These are phyloP conservation scores for Pelargonium fulgidum DNA, from an alignment of 441 rosid species.

Conservation along the genomic window DNA sequence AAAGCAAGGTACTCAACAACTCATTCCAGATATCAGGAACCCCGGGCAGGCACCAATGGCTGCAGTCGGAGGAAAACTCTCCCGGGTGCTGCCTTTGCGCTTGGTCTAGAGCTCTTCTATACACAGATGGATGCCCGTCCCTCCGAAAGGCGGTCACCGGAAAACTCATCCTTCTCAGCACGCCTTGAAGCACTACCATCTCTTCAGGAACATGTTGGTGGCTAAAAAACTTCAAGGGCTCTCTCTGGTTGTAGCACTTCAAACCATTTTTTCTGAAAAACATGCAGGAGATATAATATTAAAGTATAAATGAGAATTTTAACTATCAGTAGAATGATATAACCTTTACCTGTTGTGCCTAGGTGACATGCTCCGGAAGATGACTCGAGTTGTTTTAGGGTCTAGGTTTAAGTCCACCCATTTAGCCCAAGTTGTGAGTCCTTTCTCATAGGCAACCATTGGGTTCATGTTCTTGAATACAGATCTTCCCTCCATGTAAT, in stretches of 20 bases:
- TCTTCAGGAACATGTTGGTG: constrained; percentile 59
- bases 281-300: neutral
- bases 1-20: constrained; percentile 57
- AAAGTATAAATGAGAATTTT: no score
- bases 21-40: constrained; percentile 95
- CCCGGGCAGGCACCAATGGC: constrained; percentile 98
- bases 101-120: constrained; percentile 46
- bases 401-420: constrained; percentile 81
- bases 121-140: constrained; percentile 91
- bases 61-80: constrained; percentile 59
- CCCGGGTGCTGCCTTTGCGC: constrained; percentile 37
- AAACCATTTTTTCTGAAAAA: constrained; percentile 64
- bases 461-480: constrained; percentile 57
- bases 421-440: constrained; percentile 84
- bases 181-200: constrained; percentile 56
- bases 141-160: constrained; percentile 73
- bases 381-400: constrained; percentile 61
- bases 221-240: constrained; percentile 48
- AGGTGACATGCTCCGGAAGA: constrained; percentile 83
- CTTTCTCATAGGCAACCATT: constrained; percentile 77
- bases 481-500: constrained; percentile 62
- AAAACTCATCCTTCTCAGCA: constrained; percentile 57
- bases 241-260: constrained; percentile 74
- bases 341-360: constrained; percentile 55
- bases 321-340: no score